Conservation (phyloP, 768 basidiomycete genomes). For the Psilocybe tampanensis region DNA sequence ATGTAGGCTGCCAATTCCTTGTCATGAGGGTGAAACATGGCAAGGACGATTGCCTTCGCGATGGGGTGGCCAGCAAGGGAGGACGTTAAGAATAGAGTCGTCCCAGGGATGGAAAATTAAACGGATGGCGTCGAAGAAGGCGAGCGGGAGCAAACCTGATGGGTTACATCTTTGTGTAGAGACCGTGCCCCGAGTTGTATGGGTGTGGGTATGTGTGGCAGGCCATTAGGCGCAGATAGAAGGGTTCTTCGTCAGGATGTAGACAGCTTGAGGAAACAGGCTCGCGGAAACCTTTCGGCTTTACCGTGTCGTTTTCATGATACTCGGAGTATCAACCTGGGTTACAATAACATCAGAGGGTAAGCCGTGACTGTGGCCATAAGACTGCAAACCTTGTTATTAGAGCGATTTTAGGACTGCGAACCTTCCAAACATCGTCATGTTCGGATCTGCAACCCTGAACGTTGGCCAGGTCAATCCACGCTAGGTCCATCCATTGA, state of each 20-base stretch:
- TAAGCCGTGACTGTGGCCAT: not conserved
- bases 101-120: not conserved
- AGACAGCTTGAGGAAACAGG: not conserved
- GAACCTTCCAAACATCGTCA: not conserved
- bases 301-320: not conserved
- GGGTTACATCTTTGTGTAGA: not conserved
- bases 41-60: not conserved
- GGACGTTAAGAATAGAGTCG: not conserved
- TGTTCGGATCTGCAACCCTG: not conserved
- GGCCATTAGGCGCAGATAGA: slow-evolving; percentile 2
- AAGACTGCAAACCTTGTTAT: not conserved
- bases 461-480: not conserved
- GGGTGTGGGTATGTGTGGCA: too few relatives aligned
- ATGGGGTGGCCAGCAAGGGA: not conserved
- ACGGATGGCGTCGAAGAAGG: not conserved
- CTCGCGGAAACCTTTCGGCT: not conserved
- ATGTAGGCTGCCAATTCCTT: not conserved
- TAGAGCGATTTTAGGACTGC: not conserved
- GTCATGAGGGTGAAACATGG: not conserved
- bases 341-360: not conserved
- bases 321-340: not conserved
- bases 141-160: not conserved
- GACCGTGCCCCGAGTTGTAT: not conserved
- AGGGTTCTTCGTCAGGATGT: not conserved
- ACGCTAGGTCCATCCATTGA: not conserved